These are phyloP conservation scores for Crucibulum laeve DNA, from an alignment of 768 basidiomycete species.

Conservation along the genomic window DNA sequence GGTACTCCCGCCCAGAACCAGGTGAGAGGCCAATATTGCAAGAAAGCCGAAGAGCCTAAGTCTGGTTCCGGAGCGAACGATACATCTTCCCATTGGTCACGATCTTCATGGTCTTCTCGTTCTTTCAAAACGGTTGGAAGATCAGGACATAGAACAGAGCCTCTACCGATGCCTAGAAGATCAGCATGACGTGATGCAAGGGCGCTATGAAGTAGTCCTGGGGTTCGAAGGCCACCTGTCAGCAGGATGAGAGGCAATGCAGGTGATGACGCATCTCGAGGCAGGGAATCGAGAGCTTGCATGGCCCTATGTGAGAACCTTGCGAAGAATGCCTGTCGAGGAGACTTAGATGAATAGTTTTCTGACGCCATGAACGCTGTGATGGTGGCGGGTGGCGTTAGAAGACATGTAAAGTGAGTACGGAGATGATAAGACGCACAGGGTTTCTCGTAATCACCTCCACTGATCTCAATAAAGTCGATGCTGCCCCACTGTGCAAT, in stretches of 20 bases:
- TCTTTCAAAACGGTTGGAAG: constrained; percentile 41
- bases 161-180: constrained; percentile 73
- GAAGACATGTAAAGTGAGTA: neutral
- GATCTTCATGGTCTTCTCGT: constrained; percentile 14
- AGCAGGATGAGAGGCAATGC: constrained; percentile 63
- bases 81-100: constrained; percentile 14
- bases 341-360: constrained; percentile 16
- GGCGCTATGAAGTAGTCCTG: constrained; percentile 48
- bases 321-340: constrained; percentile 72
- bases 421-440: constrained; percentile 36
- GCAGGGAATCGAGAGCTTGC: constrained; percentile 31
- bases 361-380: constrained; percentile 39
- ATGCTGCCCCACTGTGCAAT: constrained; percentile 63
- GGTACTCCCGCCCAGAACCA: constrained; percentile 30
- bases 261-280: constrained; percentile 13
- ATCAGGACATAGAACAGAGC: constrained; percentile 57
- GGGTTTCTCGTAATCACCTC: constrained; percentile 81
- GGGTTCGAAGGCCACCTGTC: constrained; percentile 74
- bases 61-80: constrained; percentile 38
- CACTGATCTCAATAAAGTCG: constrained; percentile 87
- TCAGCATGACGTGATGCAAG: constrained; percentile 57
- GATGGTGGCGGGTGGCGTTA: neutral
- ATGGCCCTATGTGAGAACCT: constrained; percentile 59
- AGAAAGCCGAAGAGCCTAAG: constrained; percentile 12
- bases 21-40: constrained; percentile 13